Evolutionary conservation across 176 grass and related monocot genomes (phyloP), one percentile per base, ranked within the genome.

Genomic region (Alopecurus myosuroides): DNA sequence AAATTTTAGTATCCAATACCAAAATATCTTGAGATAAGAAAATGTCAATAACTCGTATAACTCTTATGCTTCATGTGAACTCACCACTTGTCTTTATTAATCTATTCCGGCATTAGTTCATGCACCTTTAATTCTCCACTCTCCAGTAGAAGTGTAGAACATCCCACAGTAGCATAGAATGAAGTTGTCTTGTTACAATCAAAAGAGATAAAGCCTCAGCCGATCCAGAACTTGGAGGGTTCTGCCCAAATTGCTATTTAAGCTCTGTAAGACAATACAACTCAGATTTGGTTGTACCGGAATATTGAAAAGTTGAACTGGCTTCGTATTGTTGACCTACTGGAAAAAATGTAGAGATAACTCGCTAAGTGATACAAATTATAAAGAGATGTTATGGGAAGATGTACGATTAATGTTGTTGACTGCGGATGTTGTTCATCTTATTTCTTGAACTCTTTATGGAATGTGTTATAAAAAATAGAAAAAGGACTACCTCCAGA

Each of bases 401-500:
- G 2, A 23, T 5, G 25, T 42, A 34, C n/a, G 4, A 41, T 76
- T 89, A 62, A 25, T 70, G n/a, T n/a, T 42, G 60, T 86, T 46
- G 23, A 52, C 14, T 6, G 1, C 11, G 33, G 11, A 75, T 26
- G 9, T 17, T 53, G 15, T 67, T 74, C 31, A 12, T 83, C n/a
- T 76, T 41, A 7, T 80, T 83, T 60, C 50, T 33, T 37, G 1
- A 25, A 62, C 5, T 28, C 18, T 48, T 4, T 26, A 4, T 28
- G 45, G 37, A 33, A 52, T 64, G 35, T 64, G 36, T 74, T 63
- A 55, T 82, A 90, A 98, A 98, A 87, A 91, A 91, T 79, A 86
- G 75, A 61, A 82, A 76, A 84, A 81, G 58, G 82, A 98, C 88
- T 79, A 93, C 85, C 55, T 93, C 95, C 68, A 88, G 89, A 84